Evolutionary conservation across 106 monocot species (phyloP), one percentile per base, ranked within the genome.

Genomic region (Dendrobium nobile): DNA sequence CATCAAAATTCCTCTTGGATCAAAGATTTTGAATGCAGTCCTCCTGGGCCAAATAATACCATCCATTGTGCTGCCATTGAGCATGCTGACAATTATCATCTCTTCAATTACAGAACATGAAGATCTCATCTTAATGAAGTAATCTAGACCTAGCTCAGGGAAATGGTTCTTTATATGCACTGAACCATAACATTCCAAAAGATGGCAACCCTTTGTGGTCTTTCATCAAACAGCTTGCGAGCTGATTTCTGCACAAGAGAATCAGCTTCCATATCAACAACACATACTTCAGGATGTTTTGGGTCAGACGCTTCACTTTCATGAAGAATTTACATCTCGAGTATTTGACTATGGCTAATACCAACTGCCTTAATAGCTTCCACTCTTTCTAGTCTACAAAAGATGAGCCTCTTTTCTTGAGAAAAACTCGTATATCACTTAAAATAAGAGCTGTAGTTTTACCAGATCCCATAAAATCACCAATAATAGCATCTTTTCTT

Each of bases 381-480:
- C 73, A 95, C 86, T 43, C 77, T 75, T 85, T 90, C 92, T 43
- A 90, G 80, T 41, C 88, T 92, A 55, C 84, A 81, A 85, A 90
- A 13, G 68, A 56, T 9, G 92, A 72, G 77, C 88, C 73, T 45
- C 92, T 75, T 87, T 95, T 92, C 82, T 95, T 95, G 20, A 95
- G 87, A 47, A 95, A 15, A 33, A 95, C 92, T 81, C 82, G 79
- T 20, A 90, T 82, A 84, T 92, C 84, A 65, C 77, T 88, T 77
- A 85, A 58, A 72, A 95, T 80, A 80, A 92, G 85, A 33, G 90
- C 88, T 59, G 92, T 92, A 56, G 92, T 88, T 80, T 92, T 95
- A 47, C 95, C 92, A 85, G 92, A 92, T 22, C 95, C 95, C 95
- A 95, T 95, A 59, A 95, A 79, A 77, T 92, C 95, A 47, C 95